Evolutionary conservation across 176 grass and related monocot genomes (phyloP).

Genomic region (Ananas comosus): DNA sequence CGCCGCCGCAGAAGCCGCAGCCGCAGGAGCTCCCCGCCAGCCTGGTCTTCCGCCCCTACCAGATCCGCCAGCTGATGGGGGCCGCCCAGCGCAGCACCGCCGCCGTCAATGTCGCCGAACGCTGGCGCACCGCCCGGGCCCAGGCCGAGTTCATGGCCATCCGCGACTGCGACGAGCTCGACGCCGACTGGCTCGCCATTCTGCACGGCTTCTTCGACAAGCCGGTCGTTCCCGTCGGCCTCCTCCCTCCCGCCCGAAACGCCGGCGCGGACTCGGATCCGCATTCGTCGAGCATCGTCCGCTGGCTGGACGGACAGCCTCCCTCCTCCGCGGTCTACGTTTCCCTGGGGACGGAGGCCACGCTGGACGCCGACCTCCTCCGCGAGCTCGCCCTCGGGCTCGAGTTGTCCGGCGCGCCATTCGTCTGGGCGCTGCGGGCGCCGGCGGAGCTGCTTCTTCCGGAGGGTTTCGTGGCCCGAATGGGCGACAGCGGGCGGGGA

Average conservation of each 20-base stretch:
- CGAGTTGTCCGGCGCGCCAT: slow-evolving; percentile 15
- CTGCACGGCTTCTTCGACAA: slow-evolving; percentile 14
- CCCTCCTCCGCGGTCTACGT: slow-evolving; percentile 22
- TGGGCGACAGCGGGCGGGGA: not conserved
- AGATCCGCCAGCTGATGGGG: not conserved
- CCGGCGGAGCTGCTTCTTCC: slow-evolving; percentile 14
- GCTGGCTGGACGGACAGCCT: slow-evolving; percentile 26
- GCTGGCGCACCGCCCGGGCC: not conserved
- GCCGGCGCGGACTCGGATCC: not conserved
- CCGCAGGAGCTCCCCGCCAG: not conserved
- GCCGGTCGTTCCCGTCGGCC: slow-evolving; percentile 23
- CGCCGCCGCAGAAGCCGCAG: not conserved
- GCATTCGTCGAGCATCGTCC: not conserved
- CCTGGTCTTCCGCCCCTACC: slow-evolving; percentile 9
- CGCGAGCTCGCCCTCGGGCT: slow-evolving; percentile 27
- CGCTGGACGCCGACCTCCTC: not conserved
- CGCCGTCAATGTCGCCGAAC: not conserved
- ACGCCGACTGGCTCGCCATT: slow-evolving; percentile 13
- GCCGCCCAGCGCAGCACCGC: not conserved
- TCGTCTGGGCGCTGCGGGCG: slow-evolving; percentile 36
- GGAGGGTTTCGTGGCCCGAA: slow-evolving; percentile 16
- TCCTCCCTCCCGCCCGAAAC: slow-evolving; percentile 4
- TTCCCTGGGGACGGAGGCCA: slow-evolving; percentile 35
- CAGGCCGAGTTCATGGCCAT: not conserved
- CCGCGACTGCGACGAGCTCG: slow-evolving; percentile 25